A percentile compares a stretch with the other conserved stretches of the same genome.
These are phyloP conservation scores for Solanum habrochaites DNA, from an alignment of 257 asterid genomes.

Conservation along the genomic window DNA sequence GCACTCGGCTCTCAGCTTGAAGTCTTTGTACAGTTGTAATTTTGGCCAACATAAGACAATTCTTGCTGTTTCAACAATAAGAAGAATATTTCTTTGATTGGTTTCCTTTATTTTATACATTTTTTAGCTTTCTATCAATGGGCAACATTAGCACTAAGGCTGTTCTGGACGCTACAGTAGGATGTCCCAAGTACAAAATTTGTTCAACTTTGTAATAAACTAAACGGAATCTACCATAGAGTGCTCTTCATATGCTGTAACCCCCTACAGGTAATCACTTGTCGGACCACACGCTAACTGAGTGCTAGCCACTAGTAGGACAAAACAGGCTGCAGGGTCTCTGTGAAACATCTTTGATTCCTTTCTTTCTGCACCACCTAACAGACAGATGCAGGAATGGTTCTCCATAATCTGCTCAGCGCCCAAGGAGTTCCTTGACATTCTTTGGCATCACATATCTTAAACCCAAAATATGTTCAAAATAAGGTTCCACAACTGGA, in stretches of 20 bases:
- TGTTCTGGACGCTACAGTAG: background rate
- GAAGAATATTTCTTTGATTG: background rate
- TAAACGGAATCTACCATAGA: background rate
- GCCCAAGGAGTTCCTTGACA: background rate
- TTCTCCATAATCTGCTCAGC: background rate
- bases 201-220: background rate
- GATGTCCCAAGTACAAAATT: background rate
- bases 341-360: background rate
- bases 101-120: background rate
- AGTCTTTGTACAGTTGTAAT: background rate
- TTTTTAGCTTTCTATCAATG: background rate
- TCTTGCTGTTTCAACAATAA: background rate
- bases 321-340: background rate
- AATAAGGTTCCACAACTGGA: background rate
- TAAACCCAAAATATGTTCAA: background rate
- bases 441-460: background rate
- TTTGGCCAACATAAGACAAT: background rate
- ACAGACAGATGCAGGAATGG: background rate
- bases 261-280: too few species aligned
- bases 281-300: too few species aligned
- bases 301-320: too few species aligned
- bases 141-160: background rate
- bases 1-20: background rate
- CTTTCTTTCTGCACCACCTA: background rate
- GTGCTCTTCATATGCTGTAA: background rate